Evolutionary conservation across 192 early-diverging fungal genomes (phyloP), one percentile per base, ranked within the genome.

Genomic region (Lobulomyces angularis): DNA sequence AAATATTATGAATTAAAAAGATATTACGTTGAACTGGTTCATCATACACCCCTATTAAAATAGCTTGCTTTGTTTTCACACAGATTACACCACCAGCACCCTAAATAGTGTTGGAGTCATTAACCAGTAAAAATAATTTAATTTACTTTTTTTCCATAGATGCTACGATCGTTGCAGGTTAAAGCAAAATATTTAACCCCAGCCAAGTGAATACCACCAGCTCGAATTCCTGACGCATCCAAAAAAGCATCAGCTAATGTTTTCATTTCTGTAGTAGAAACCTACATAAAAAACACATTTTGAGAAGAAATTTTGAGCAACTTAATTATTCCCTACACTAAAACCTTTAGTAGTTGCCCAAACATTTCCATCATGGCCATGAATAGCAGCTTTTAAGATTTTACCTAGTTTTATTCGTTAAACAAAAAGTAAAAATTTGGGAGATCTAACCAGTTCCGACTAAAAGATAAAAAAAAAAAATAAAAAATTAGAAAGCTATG

Each of bases 331-430:
- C n/a, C n/a, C n/a, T 74, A 90, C 89, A 16, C 32, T 19, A 74
- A 93, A 87, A 24, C 61, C 65, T 23, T 61, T 17, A 45, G 79
- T 79, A 38, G 74, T 62, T 19, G 90, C 90, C 92, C 92, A 97
- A 33, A 71, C 43, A 18, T 66, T 59, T 36, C 83, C 86, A 48
- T 86, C 82, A 47, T 67, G 75, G 43, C 90, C 89, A 59, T 74
- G 70, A 56, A 97, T 94, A 38, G 79, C 79, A 27, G 69, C 91
- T 50, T 80, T 58, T 43, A 46, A 11, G 52, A 65, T 62, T n/a
- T n/a, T n/a, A n/a, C n/a, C n/a, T n/a, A n/a, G n/a, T n/a, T n/a
- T 12, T n/a, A 32, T 32, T 12, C 11, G 31, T n/a, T 12, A 11
- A n/a, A 32, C 11, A 11, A 32, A 32, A n/a, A 32, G 31, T 32